These are phyloP conservation scores for Parathielavia hyrcaniae DNA, from an alignment of 495 filamentous ascomycete genomes.

Conservation along the genomic window DNA sequence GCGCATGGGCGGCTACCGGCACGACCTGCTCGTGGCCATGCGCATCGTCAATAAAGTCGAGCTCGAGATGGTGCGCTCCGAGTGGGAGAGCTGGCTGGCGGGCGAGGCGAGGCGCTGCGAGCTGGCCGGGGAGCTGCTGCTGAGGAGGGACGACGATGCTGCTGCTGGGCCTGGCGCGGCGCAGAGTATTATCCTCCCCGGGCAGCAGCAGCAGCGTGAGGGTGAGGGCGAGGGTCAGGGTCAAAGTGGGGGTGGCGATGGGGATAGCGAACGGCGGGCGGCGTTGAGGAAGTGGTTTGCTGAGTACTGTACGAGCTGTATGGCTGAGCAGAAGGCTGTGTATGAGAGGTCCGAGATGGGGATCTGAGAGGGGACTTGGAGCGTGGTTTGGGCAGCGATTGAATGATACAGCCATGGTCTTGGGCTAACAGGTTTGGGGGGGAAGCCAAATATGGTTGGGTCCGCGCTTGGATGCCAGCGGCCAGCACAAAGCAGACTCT, in stretches of 20 bases:
- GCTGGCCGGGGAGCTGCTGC: constrained; percentile 51
- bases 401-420: background rate
- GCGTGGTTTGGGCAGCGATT: background rate
- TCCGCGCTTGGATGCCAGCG: too few relatives aligned
- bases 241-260: constrained; percentile 15
- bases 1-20: constrained; percentile 75
- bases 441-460: too few relatives aligned
- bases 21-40: constrained; percentile 86
- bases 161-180: constrained; percentile 25
- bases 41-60: constrained; percentile 86
- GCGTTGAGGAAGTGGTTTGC: constrained; percentile 58
- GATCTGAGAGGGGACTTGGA: background rate
- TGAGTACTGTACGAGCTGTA: constrained; percentile 70
- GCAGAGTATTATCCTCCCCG: constrained; percentile 1
- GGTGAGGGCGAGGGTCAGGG: constrained; percentile 6
- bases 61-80: constrained; percentile 69
- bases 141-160: constrained; percentile 31
- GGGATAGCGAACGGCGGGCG: constrained; percentile 26
- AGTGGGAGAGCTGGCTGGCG: constrained; percentile 86
- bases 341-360: constrained; percentile 14
- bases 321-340: constrained; percentile 47
- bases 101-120: constrained; percentile 66
- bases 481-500: too few relatives aligned
- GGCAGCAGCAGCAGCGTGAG: background rate
- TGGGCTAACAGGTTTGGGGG: too few relatives aligned